Conservation (phyloP, 331 rosid genomes). For the Spiraea crenata region DNA sequence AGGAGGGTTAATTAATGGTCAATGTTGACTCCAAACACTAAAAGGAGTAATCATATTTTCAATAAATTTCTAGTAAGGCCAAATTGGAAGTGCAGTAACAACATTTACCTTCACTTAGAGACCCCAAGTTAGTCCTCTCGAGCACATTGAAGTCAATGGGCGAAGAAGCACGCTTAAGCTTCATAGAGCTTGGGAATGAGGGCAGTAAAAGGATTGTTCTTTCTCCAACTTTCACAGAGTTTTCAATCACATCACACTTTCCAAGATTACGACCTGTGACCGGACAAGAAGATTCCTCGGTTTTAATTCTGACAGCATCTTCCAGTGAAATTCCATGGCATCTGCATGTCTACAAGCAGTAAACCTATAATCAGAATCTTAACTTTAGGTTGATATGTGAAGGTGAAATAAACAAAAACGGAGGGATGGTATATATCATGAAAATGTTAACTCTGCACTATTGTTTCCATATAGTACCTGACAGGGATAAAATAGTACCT, state of each 20-base stretch:
- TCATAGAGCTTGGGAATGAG: slow-evolving; percentile 43
- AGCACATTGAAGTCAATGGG: slow-evolving; percentile 49
- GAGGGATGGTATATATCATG: background rate
- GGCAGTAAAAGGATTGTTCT: slow-evolving; percentile 57
- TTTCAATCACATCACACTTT: slow-evolving; percentile 33
- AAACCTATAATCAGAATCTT: slow-evolving; percentile 17
- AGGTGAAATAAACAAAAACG: background rate
- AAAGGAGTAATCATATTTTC: background rate
- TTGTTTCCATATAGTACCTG: slow-evolving; percentile 42
- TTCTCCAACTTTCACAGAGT: slow-evolving; percentile 57
- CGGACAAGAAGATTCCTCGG: slow-evolving; percentile 43
- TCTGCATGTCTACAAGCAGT: slow-evolving; percentile 63
- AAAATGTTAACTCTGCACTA: background rate
- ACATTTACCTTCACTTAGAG: slow-evolving; percentile 63
- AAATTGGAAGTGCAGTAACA: slow-evolving; percentile 4
- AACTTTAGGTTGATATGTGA: background rate
- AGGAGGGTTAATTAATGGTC: background rate
- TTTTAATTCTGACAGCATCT: slow-evolving; percentile 31
- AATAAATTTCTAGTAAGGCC: background rate
- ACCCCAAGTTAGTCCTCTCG: slow-evolving; percentile 63
- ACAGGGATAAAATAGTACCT: slow-evolving; percentile 45
- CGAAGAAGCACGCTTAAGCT: slow-evolving; percentile 41
- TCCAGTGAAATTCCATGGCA: slow-evolving; percentile 65
- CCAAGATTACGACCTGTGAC: slow-evolving; percentile 58
- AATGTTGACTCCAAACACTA: slow-evolving; percentile 4